Evolutionary conservation across 129 eudicot genomes (phyloP).

Genomic region (Chrysanthemum lavandulifolium): DNA sequence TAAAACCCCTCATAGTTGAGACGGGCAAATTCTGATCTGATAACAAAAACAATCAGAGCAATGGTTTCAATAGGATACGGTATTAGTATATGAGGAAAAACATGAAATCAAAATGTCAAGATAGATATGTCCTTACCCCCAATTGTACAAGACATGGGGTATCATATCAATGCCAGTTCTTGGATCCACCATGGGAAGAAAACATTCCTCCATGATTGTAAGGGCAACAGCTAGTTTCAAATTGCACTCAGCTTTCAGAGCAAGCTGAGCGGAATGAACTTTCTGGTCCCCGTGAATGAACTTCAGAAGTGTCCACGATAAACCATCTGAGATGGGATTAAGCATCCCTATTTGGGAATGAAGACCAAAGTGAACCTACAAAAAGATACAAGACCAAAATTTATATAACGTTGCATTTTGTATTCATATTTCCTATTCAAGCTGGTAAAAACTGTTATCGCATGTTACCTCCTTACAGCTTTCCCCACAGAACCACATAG

Average conservation of each 20-base stretch:
- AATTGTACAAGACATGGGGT: constrained; percentile 87
- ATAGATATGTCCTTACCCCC: constrained; percentile 68
- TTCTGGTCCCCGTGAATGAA: constrained; percentile 89
- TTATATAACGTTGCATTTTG: constrained; percentile 8
- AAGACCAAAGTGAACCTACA: constrained; percentile 79
- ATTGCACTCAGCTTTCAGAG: constrained; percentile 93
- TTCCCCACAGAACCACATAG: constrained; percentile 76
- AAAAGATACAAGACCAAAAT: background rate
- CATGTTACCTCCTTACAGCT: constrained; percentile 64
- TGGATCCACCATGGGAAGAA: constrained; percentile 94
- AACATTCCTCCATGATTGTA: constrained; percentile 98
- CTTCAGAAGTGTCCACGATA: constrained; percentile 78
- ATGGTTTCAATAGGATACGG: background rate
- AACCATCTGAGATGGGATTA: constrained; percentile 64
- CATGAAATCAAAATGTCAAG: background rate
- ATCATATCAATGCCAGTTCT: constrained; percentile 98
- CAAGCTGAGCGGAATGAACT: constrained; percentile 67
- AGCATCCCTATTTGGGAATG: constrained; percentile 64
- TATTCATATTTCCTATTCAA: constrained; percentile 13
- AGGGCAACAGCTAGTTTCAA: constrained; percentile 92
- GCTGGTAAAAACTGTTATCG: constrained; percentile 11
- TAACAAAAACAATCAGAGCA: constrained; percentile 14
- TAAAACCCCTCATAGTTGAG: constrained; percentile 81
- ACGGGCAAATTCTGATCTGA: constrained; percentile 89
- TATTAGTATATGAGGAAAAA: constrained; percentile 6